phyloP scores from a whole-genome alignment of 305 asterid genomes.

The Fraxinus greggii region DNA sequence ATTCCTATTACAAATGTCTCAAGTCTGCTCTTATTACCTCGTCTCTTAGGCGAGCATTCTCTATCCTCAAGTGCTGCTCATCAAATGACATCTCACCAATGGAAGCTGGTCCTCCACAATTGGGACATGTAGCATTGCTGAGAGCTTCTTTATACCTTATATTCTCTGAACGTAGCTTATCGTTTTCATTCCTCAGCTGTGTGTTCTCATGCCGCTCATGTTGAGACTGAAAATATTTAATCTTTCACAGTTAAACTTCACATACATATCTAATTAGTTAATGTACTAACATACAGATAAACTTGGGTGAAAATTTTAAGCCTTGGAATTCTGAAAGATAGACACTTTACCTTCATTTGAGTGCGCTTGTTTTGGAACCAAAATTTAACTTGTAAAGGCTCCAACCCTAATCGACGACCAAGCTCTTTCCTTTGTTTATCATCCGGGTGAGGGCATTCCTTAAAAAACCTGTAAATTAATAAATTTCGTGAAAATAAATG shows the following conservation, averaged over 20 bases:
- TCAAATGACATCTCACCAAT: conserved; percentile 93
- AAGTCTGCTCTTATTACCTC: conserved; percentile 49
- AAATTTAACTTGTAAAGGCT: conserved; percentile 83
- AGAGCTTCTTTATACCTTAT: conserved; percentile 84
- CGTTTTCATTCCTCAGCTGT: conserved; percentile 72
- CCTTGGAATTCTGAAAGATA: neutral
- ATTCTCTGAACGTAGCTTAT: conserved; percentile 85
- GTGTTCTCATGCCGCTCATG: conserved; percentile 86
- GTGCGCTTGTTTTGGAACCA: conserved; percentile 98
- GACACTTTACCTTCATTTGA: conserved; percentile 69
- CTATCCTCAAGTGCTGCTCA: conserved; percentile 88
- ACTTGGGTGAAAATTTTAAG: neutral
- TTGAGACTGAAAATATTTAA: conserved; percentile 55
- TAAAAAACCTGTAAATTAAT: conserved; percentile 56
- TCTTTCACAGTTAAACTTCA: neutral
- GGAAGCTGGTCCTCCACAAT: conserved; percentile 91
- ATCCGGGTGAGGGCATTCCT: conserved; percentile 89
- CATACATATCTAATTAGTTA: neutral
- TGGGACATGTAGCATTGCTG: conserved; percentile 76
- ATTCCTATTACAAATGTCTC: neutral
- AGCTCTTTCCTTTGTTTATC: conserved; percentile 94
- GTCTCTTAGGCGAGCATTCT: conserved; percentile 82
- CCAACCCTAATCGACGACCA: conserved; percentile 62
- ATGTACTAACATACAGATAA: neutral
- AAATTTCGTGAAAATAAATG: neutral